Base-by-base conservation (phyloP, 192 early-diverging fungal species). In the Dissophora globulifera region DNA sequence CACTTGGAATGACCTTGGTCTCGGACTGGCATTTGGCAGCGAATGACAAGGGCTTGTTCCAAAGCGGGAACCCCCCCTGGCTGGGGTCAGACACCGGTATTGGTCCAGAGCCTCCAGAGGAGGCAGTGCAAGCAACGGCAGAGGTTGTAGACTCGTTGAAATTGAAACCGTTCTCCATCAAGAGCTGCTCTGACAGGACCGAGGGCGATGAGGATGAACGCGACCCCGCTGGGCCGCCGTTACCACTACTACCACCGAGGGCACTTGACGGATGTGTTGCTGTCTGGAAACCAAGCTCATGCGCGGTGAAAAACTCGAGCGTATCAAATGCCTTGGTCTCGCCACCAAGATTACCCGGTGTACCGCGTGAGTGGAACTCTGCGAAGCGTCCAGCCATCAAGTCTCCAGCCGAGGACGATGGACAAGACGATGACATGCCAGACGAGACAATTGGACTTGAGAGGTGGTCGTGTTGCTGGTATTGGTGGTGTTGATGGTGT, bases 301-400 rank as follows among this genome's bases (percentile, higher is more conserved):
- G 59, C 22, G 35, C 22, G 27, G 59, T 38, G 35, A 62, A 50
- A 20, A 62, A 8, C n/a, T 62, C 48, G 32, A 62, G 11, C 1
- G 32, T 38, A 4, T 54, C 52, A 40, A 54, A 54, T 3, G 30
- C 32, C 19, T 38, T 38, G n/a, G 23, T 16, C n/a, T 38, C 52
- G 4, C 40, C 52, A 19, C 7, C 17, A 22, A 38, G 52, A 38
- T 38, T 20, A 1, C 17, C 17, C 17, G 17, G 52, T 20, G 32
- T n/a, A 16, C 19, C 52, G 16, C 19, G 50, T 30, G 50, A 5
- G 5, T 27, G 25, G 33, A 54, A 38, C 7, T 8, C 33, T 4
- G 52, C 5, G 33, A 33, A 54, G 2, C 33, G 52, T 22, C 32
- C 52, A 5, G 19, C 2, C 3, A 13, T 5, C 13, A 43, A 3